Evolutionary conservation across 164 flowering plant species (phyloP), one percentile per base, ranked within the genome.

Genomic region (Magnolia kwangsiensis): DNA sequence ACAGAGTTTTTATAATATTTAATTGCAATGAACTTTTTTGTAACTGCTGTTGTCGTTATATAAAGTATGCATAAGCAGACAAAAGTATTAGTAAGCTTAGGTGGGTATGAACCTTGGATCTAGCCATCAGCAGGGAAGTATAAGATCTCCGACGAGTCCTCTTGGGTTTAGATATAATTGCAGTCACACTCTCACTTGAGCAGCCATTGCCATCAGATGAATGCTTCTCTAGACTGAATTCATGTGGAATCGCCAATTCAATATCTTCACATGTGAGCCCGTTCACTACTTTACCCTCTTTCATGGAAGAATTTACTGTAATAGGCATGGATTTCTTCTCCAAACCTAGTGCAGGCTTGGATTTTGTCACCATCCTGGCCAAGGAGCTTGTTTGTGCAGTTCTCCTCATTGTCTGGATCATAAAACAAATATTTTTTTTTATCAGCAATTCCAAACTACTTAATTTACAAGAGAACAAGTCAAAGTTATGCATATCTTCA

Each of bases 131-230:
- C 24, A 82, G 78, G 64, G 89, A 87, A 50, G 97, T 92, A 80
- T 80, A 94, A 72, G 98, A 94, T 75, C 81, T 89, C 81, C 97
- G 88, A 18, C 96, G 91, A 27, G 69, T 75, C 50, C 84, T 74
- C 79, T 80, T 90, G 73, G 82, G 85, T 70, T 59, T 80, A 68
- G 84, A 23, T 67, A 24, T 80, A n/a, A 71, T 20, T 13, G 82
- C 79, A 31, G 85, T 73, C 45, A 76, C 31, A 18, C 24, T 73
- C 67, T 64, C 68, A 18, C 63, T 81, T 68, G 78, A 51, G 64
- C 69, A 66, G 64, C 71, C 74, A 29, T 66, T 74, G 21, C 75
- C 72, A 77, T 78, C 76, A 78, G 84, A 69, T 75, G 82, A 55
- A 80, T 67, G 64, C 64, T 80, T 82, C 72, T 74, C 82, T 69